These are phyloP conservation scores for Ambrosia artemisiifolia DNA, from an alignment of 129 eudicot genomes.

Conservation along the genomic window DNA sequence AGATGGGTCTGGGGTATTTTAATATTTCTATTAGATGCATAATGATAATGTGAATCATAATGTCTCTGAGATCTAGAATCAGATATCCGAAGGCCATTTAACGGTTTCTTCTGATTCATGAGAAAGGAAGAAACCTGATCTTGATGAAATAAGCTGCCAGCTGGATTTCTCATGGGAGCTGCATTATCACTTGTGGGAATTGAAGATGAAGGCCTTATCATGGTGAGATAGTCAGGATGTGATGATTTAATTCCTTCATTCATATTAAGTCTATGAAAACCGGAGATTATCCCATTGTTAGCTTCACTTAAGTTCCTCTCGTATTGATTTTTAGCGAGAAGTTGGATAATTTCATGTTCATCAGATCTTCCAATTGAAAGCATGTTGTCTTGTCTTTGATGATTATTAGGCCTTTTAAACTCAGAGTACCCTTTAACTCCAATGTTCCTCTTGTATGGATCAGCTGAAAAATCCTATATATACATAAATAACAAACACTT, in stretches of 20 bases:
- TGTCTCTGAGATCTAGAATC: conserved; percentile 21
- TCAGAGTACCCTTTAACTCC: conserved; percentile 39
- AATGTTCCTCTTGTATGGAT: conserved; percentile 24
- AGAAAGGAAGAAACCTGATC: conserved; percentile 16
- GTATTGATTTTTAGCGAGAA: conserved; percentile 69
- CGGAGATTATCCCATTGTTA: conserved; percentile 17
- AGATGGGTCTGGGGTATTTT: conserved; percentile 13
- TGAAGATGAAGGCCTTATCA: conserved; percentile 20
- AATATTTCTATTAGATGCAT: conserved; percentile 3
- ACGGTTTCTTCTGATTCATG: conserved; percentile 29
- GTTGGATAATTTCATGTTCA: conserved; percentile 77
- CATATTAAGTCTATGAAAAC: conserved; percentile 15
- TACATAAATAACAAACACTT: background rate
- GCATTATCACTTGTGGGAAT: conserved; percentile 14
- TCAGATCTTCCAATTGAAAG: conserved; percentile 45
- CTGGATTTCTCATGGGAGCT: conserved; percentile 31
- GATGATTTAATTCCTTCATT: conserved; percentile 20
- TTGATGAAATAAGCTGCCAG: conserved; percentile 12
- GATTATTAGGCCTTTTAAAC: conserved; percentile 25
- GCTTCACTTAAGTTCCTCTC: conserved; percentile 51
- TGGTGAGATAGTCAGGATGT: conserved; percentile 26
- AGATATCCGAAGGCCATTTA: conserved; percentile 23
- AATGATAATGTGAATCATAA: conserved; percentile 18
- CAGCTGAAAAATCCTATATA: conserved; percentile 52
- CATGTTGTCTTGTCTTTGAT: conserved; percentile 36